Conservation (phyloP, 2,329 filamentous ascomycete genomes). For the Xylariomycetidae sp. region DNA sequence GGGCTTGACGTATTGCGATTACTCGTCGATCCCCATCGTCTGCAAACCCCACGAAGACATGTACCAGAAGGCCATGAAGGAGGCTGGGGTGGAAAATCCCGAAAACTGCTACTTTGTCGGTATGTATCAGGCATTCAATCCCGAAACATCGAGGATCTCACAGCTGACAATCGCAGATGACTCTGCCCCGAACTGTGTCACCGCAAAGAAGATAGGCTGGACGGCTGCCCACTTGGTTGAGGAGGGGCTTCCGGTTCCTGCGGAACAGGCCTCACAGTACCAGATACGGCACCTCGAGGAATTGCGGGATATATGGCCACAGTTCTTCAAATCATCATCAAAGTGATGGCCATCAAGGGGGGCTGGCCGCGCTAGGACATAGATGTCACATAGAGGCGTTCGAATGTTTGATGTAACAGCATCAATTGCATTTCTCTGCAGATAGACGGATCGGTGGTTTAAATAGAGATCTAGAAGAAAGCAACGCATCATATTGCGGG, state of each 20-base stretch:
- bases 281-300: constrained; percentile 73
- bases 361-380: too few relatives aligned
- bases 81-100: constrained; percentile 63
- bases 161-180: constrained; percentile 56
- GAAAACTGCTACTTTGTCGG: constrained; percentile 89
- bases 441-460: too few relatives aligned
- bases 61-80: constrained; percentile 82
- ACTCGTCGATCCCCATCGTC: constrained; percentile 63
- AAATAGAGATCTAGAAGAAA: too few relatives aligned
- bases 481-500: too few relatives aligned
- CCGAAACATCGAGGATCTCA: constrained; percentile 1
- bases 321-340: constrained; percentile 83
- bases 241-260: constrained; percentile 58
- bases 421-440: too few relatives aligned
- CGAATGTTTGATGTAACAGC: too few relatives aligned
- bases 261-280: constrained; percentile 60
- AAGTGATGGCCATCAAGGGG: too few relatives aligned
- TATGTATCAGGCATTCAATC: constrained; percentile 37
- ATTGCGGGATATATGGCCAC: constrained; percentile 68
- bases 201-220: constrained; percentile 78
- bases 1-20: constrained; percentile 92
- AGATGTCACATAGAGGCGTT: too few relatives aligned
- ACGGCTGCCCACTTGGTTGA: constrained; percentile 81
- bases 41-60: constrained; percentile 84
- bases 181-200: constrained; percentile 73